Evolutionary conservation across 257 asterid species (phyloP).

Genomic region (Fraxinus americana): DNA sequence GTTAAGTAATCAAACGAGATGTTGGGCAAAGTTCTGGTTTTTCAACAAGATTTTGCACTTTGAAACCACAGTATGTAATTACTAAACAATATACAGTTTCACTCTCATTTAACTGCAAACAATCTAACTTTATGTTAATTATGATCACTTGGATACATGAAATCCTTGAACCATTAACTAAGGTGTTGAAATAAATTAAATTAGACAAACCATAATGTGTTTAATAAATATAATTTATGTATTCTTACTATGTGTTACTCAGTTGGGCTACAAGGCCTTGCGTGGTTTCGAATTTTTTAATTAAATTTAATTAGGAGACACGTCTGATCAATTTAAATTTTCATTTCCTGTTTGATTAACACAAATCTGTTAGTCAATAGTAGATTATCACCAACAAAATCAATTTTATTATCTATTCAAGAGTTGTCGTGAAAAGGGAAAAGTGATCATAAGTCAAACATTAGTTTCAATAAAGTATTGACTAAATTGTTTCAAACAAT

Average conservation of each 20-base stretch:
- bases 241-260: not conserved
- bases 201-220: slow-evolving; percentile 4
- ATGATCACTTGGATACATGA: slow-evolving; percentile 1
- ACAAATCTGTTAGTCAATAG: not conserved
- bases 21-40: not conserved
- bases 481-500: not conserved
- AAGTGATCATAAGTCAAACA: slow-evolving; percentile 1
- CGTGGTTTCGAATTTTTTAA: slow-evolving; percentile 17
- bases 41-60: not conserved
- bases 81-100: not conserved
- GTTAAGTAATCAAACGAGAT: not conserved
- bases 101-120: not conserved
- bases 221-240: not conserved
- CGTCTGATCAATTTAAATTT: not conserved
- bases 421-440: not conserved
- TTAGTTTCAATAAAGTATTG: not conserved
- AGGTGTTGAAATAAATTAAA: not conserved
- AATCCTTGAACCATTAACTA: not conserved
- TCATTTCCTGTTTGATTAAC: slow-evolving; percentile 3
- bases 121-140: not conserved
- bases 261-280: not conserved
- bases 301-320: not conserved
- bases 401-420: not conserved
- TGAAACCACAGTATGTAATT: not conserved
- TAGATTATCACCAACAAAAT: slow-evolving; percentile 13